Conservation (phyloP, 768 basidiomycete species). For the Dioszegia hungarica region DNA sequence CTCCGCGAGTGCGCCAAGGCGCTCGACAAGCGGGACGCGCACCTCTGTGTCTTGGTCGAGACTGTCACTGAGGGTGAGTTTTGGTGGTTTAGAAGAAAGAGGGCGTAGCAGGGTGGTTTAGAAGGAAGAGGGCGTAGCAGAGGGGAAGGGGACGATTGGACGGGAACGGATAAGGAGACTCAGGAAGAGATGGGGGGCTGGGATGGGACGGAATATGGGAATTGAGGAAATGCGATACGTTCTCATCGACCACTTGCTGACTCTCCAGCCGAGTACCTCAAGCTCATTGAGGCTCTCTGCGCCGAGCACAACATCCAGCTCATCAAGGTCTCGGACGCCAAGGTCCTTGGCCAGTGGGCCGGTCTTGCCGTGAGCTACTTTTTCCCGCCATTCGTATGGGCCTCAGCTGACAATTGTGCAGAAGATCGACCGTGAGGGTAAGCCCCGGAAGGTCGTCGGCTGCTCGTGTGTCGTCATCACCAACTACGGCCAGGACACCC, state of each 20-base stretch:
- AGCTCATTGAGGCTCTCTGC: slow-evolving; percentile 99
- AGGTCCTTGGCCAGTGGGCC: slow-evolving; percentile 96
- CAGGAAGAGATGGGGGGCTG: background rate
- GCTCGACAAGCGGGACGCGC: slow-evolving; percentile 96
- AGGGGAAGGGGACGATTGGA: no score
- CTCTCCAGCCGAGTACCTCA: slow-evolving; percentile 83
- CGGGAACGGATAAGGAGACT: background rate
- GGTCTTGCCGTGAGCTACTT: slow-evolving; percentile 67
- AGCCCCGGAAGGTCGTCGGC: slow-evolving; percentile 79
- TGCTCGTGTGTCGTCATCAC: slow-evolving; percentile 79
- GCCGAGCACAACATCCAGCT: slow-evolving; percentile 99
- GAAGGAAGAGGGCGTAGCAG: no score
- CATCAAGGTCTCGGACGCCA: slow-evolving; percentile 98
- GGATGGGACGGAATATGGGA: background rate
- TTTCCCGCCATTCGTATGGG: background rate
- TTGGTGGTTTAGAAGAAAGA: no score
- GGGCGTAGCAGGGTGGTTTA: no score
- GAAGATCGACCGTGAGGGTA: slow-evolving; percentile 98
- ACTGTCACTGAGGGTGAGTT: slow-evolving; percentile 75
- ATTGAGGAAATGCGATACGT: no score
- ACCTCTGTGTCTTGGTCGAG: slow-evolving; percentile 97
- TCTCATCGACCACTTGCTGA: background rate
- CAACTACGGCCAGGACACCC: slow-evolving; percentile 91
- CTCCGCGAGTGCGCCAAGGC: slow-evolving; percentile 97
- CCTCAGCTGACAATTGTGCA: slow-evolving; percentile 4